A percentile compares a stretch with the other conserved stretches of the same genome.
phyloP scores from a whole-genome alignment of 495 filamentous ascomycete species.

The Penicillium chermesinum region DNA sequence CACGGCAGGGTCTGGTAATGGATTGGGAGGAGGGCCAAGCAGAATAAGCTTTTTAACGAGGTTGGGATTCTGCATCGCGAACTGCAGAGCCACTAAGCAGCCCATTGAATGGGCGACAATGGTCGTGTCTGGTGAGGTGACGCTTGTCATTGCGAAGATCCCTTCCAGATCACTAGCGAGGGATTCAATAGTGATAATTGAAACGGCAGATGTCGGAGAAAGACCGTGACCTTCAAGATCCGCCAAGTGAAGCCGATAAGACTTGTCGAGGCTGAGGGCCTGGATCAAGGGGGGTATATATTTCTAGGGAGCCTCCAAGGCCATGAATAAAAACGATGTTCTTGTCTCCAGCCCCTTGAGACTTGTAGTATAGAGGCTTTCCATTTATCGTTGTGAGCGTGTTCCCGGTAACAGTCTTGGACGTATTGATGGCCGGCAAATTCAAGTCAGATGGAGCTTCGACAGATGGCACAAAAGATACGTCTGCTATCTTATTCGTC shows the following conservation, averaged over 20 bases:
- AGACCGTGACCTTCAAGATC: slow-evolving; percentile 54
- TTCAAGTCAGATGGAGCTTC: too few species aligned
- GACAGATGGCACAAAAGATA: slow-evolving; percentile 3
- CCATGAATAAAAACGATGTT: slow-evolving; percentile 48
- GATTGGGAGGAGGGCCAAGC: slow-evolving; percentile 36
- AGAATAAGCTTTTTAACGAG: slow-evolving; percentile 39
- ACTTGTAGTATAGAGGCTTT: slow-evolving; percentile 38
- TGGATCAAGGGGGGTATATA: slow-evolving; percentile 30
- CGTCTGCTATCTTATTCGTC: slow-evolving; percentile 35
- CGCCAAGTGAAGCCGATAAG: too few species aligned
- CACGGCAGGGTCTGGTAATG: slow-evolving; percentile 29
- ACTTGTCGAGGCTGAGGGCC: too few species aligned
- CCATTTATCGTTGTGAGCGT: slow-evolving; percentile 40
- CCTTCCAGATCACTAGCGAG: too few species aligned
- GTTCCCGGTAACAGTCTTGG: slow-evolving; percentile 7
- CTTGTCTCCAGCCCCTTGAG: slow-evolving; percentile 17
- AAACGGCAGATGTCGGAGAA: slow-evolving; percentile 40
- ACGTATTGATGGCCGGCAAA: slow-evolving; percentile 12
- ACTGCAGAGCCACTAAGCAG: slow-evolving; percentile 38
- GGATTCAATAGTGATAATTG: slow-evolving; percentile 32
- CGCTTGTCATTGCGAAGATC: slow-evolving; percentile 32
- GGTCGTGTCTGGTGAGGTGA: slow-evolving; percentile 15
- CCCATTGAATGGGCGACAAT: slow-evolving; percentile 46
- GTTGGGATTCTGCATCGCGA: slow-evolving; percentile 31
- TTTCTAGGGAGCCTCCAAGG: slow-evolving; percentile 37